These are phyloP conservation scores for Gloeopeniophorella convolvens DNA, from an alignment of 768 basidiomycete species.

Conservation along the genomic window DNA sequence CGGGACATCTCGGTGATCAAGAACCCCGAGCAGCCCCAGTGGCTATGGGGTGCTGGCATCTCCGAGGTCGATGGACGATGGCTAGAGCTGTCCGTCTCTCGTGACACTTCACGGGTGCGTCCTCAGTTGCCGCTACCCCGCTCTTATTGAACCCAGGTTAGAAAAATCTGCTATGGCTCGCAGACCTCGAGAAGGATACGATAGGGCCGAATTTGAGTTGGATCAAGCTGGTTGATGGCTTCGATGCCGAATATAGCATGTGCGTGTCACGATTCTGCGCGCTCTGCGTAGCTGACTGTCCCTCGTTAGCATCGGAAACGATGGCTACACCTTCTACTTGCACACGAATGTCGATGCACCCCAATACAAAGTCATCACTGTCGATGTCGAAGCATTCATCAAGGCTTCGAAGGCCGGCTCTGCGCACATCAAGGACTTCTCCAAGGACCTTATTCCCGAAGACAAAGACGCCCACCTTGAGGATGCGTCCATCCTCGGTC, in stretches of 20 bases:
- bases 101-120: conserved; percentile 57
- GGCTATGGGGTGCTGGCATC: conserved; percentile 52
- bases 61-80: conserved; percentile 63
- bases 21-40: conserved; percentile 57
- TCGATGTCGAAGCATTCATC: conserved; percentile 46
- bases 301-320: conserved; percentile 51
- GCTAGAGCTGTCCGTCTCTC: conserved; percentile 44
- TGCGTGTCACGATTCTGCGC: conserved; percentile 30
- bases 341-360: conserved; percentile 62
- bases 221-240: conserved; percentile 65
- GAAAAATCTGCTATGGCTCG: conserved; percentile 73
- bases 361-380: conserved; percentile 55
- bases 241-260: conserved; percentile 59
- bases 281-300: not conserved
- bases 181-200: conserved; percentile 51
- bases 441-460: conserved; percentile 63
- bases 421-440: conserved; percentile 32
- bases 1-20: conserved; percentile 63
- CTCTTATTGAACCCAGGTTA: conserved; percentile 24
- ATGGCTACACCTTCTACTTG: conserved; percentile 56
- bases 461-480: conserved; percentile 54
- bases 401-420: conserved; percentile 2
- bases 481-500: conserved; percentile 40
- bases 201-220: conserved; percentile 64
- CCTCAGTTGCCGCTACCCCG: not conserved